These are phyloP conservation scores for Kluyveromyces nonfermentans DNA, from an alignment of 805 yeast genomes.

Conservation along the genomic window DNA sequence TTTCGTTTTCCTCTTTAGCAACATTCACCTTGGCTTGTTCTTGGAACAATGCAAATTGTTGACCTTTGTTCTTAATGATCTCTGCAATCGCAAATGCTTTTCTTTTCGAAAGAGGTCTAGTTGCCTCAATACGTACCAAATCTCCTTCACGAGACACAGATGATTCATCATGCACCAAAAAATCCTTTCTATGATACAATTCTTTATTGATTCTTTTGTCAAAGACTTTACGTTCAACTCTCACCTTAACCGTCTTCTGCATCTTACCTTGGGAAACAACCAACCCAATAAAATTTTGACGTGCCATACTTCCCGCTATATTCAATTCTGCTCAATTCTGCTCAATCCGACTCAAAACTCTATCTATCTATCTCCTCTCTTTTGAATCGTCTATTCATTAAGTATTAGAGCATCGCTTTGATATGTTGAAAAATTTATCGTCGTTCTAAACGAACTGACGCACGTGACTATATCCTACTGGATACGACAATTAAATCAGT, in stretches of 20 bases:
- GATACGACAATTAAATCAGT: no score
- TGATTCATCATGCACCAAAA: constrained; percentile 88
- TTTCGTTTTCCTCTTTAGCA: constrained; percentile 50
- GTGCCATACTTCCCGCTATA: constrained; percentile 46
- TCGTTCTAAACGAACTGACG: neutral
- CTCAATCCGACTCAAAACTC: no score
- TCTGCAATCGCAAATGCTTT: constrained; percentile 90
- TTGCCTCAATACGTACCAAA: constrained; percentile 83
- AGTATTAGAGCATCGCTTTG: neutral
- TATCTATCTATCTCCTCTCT: neutral
- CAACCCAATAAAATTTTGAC: constrained; percentile 84
- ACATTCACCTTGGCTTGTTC: constrained; percentile 62
- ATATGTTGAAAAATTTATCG: neutral
- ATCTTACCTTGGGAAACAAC: constrained; percentile 94
- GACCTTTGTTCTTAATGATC: constrained; percentile 81
- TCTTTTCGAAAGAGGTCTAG: constrained; percentile 73
- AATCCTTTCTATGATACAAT: constrained; percentile 68
- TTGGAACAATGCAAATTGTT: constrained; percentile 77
- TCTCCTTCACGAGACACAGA: constrained; percentile 91
- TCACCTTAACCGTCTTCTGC: constrained; percentile 90
- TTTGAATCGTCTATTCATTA: neutral
- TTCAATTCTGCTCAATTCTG: neutral
- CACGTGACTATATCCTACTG: no score
- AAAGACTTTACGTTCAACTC: constrained; percentile 70
- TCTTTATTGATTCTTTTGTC: constrained; percentile 67